phyloP scores from a whole-genome alignment of 2,329 filamentous ascomycete species.

The Chaetoscypha palmicola region DNA sequence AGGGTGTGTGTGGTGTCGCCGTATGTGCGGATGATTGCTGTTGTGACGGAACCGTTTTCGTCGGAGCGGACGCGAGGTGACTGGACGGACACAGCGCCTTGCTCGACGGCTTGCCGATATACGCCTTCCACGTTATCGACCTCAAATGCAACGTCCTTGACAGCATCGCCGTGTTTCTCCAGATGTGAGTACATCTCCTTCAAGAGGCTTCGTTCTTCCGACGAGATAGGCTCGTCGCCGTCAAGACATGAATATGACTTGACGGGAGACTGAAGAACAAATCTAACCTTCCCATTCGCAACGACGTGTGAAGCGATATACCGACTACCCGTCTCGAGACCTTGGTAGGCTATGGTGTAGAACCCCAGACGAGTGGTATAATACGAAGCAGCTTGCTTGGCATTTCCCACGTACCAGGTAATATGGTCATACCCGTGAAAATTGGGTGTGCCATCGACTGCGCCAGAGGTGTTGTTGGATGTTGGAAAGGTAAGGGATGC shows the following conservation, averaged over 20 bases:
- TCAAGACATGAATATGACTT: slow-evolving; percentile 52
- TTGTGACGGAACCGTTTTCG: slow-evolving; percentile 58
- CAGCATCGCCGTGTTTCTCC: slow-evolving; percentile 82
- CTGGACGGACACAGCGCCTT: slow-evolving; percentile 56
- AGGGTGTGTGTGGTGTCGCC: slow-evolving; percentile 94
- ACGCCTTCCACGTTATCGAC: slow-evolving; percentile 83
- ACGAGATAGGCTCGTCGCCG: slow-evolving; percentile 52
- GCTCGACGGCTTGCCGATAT: slow-evolving; percentile 63
- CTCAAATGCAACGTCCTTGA: slow-evolving; percentile 93
- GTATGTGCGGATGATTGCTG: slow-evolving; percentile 82
- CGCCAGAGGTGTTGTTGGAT: slow-evolving; percentile 45
- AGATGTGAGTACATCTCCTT: slow-evolving; percentile 75
- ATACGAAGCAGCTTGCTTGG: slow-evolving; percentile 87
- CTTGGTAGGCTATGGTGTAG: slow-evolving; percentile 71
- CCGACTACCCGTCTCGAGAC: slow-evolving; percentile 80
- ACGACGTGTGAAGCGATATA: slow-evolving; percentile 80
- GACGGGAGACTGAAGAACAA: slow-evolving; percentile 78
- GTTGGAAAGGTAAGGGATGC: slow-evolving; percentile 32
- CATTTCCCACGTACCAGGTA: slow-evolving; percentile 95
- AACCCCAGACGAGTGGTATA: slow-evolving; percentile 88
- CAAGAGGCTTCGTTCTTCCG: slow-evolving; percentile 59
- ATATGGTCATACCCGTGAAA: slow-evolving; percentile 89
- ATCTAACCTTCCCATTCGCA: slow-evolving; percentile 66
- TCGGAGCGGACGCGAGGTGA: slow-evolving; percentile 49
- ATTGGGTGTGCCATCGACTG: slow-evolving; percentile 44